A percentile compares a stretch with the other conserved stretches of the same genome.
Evolutionary conservation across 2,329 filamentous ascomycete genomes (phyloP).

Genomic region (Exophiala sideris): DNA sequence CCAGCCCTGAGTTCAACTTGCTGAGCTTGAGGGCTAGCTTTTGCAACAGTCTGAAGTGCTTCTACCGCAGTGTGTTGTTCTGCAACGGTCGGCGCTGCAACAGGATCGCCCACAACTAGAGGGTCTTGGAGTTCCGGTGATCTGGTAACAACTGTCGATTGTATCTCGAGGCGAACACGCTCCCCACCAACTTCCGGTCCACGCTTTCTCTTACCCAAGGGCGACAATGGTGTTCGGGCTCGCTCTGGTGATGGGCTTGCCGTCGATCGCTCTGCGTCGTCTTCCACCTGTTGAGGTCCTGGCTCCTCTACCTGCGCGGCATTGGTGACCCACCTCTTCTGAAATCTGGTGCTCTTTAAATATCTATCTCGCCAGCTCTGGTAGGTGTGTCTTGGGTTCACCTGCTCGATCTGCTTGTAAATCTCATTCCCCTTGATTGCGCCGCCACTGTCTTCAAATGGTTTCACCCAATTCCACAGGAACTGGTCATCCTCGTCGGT

Average conservation of each 20-base stretch:
- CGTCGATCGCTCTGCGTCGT: background rate
- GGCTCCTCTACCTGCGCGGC: background rate
- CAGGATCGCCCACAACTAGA: too few species aligned
- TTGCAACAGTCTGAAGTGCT: too few species aligned
- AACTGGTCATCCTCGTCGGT: constrained; percentile 45
- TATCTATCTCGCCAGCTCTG: constrained; percentile 51
- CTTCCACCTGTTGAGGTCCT: background rate
- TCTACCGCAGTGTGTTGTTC: too few species aligned
- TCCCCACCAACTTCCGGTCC: too few species aligned
- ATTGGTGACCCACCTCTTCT: constrained; percentile 13
- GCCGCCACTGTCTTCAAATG: constrained; percentile 33
- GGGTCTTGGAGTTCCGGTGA: too few species aligned
- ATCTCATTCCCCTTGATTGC: constrained; percentile 41
- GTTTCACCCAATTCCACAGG: constrained; percentile 44
- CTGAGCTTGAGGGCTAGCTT: too few species aligned
- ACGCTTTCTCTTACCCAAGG: too few species aligned
- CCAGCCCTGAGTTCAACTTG: too few species aligned
- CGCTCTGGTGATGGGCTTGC: constrained; percentile 1
- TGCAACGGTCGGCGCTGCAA: too few species aligned
- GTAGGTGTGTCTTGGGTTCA: constrained; percentile 43
- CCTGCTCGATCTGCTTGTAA: constrained; percentile 42
- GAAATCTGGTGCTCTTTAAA: constrained; percentile 35
- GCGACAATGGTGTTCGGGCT: background rate
- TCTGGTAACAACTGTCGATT: too few species aligned
- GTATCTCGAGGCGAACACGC: too few species aligned